Conservation (phyloP, 1,284 basidiomycete genomes). For the Trichosporon sp. region DNA sequence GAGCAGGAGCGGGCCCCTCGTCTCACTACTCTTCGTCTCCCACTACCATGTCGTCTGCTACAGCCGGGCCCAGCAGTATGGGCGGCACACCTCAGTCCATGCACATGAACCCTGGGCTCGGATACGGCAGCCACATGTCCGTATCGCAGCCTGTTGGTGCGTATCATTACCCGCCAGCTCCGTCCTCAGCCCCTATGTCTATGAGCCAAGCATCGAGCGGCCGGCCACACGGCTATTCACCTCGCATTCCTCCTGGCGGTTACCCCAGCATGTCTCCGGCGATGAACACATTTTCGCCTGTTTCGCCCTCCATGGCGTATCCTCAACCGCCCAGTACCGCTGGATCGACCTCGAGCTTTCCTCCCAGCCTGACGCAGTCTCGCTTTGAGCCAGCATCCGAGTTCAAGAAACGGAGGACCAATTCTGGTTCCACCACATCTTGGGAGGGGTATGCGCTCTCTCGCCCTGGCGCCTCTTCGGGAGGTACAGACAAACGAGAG, state of each 20-base stretch:
- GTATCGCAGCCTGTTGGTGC: constrained; percentile 11
- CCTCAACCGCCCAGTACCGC: constrained; percentile 4
- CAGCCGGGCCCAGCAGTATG: neutral
- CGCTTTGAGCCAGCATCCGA: neutral
- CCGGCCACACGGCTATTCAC: constrained; percentile 17
- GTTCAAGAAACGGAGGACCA: constrained; percentile 11
- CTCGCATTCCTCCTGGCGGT: constrained; percentile 15
- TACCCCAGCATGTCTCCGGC: constrained; percentile 17
- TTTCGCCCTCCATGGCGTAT: constrained; percentile 16
- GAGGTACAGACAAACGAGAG: constrained; percentile 10
- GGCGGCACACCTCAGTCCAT: neutral
- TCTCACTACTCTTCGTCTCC: neutral
- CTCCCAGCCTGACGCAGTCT: constrained; percentile 10
- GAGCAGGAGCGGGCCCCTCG: neutral
- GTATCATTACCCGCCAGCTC: constrained; percentile 17
- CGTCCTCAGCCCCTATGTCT: constrained; percentile 18
- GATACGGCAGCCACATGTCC: constrained; percentile 20
- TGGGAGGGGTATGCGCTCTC: constrained; percentile 13
- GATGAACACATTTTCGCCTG: constrained; percentile 17
- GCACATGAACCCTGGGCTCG: constrained; percentile 10
- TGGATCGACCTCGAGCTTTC: constrained; percentile 10
- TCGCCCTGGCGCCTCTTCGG: neutral
- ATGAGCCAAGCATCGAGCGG: constrained; percentile 6
- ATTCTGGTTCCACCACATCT: constrained; percentile 8
- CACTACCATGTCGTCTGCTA: neutral